phyloP scores from a whole-genome alignment of 768 basidiomycete genomes.

The Panaeolus cyanescens region DNA sequence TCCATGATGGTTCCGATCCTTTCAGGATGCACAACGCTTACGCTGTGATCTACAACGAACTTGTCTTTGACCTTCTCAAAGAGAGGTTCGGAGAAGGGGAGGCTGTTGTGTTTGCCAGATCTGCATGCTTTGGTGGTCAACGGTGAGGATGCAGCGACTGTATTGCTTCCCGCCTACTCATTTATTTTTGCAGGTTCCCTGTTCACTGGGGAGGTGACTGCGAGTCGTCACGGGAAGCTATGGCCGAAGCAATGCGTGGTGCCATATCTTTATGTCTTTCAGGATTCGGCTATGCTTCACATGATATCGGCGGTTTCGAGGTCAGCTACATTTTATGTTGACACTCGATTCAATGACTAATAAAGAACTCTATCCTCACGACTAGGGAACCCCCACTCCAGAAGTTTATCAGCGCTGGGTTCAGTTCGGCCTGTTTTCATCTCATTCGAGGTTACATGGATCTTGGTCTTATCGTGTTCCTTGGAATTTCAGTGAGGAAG shows the following conservation, averaged over 20 bases:
- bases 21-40: constrained; percentile 75
- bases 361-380: no score
- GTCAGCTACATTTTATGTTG: constrained; percentile 25
- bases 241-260: constrained; percentile 75
- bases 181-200: constrained; percentile 29
- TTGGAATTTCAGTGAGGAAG: constrained; percentile 76
- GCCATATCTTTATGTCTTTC: constrained; percentile 64
- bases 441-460: constrained; percentile 75
- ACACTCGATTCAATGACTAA: not conserved
- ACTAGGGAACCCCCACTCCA: constrained; percentile 62
- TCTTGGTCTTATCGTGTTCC: constrained; percentile 76
- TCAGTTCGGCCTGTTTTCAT: constrained; percentile 75
- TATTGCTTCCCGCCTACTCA: not conserved
- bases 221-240: constrained; percentile 76
- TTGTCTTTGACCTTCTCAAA: constrained; percentile 65
- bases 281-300: constrained; percentile 72
- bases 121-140: constrained; percentile 72
- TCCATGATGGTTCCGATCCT: constrained; percentile 69
- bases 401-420: constrained; percentile 79
- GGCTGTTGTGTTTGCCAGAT: constrained; percentile 70
- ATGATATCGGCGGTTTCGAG: constrained; percentile 82
- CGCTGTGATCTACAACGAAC: constrained; percentile 67
- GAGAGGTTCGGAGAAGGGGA: constrained; percentile 61
- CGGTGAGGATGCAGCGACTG: constrained; percentile 32
- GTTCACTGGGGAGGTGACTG: constrained; percentile 77